Conservation (phyloP, 371 early-diverging fungal species). For the Mucor mucedo region DNA sequence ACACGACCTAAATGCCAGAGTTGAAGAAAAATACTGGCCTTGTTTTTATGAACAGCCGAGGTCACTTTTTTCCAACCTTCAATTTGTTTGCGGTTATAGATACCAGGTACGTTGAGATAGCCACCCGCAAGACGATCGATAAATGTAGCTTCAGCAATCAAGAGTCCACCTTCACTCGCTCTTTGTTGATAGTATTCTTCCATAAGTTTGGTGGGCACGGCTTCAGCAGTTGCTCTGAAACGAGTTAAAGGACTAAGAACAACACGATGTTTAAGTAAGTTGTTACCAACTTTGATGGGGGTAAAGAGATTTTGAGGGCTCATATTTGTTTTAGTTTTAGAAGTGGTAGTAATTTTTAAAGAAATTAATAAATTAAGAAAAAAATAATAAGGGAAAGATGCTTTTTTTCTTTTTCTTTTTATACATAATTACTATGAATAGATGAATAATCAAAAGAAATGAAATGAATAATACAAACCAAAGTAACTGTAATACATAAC, state of each 20-base stretch:
- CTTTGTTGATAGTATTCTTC: slow-evolving; percentile 65
- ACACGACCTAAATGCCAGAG: slow-evolving; percentile 51
- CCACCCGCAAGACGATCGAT: slow-evolving; percentile 46
- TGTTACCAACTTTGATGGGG: slow-evolving; percentile 38
- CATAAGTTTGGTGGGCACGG: slow-evolving; percentile 48
- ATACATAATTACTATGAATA: too few relatives aligned
- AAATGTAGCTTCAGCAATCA: slow-evolving; percentile 62
- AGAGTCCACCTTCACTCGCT: slow-evolving; percentile 58
- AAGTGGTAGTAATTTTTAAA: too few relatives aligned
- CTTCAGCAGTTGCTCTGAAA: slow-evolving; percentile 34
- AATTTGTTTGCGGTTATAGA: slow-evolving; percentile 52
- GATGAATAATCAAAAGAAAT: too few relatives aligned
- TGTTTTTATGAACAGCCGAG: slow-evolving; percentile 60
- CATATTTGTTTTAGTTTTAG: too few relatives aligned
- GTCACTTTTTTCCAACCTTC: slow-evolving; percentile 60
- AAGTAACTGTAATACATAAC: too few relatives aligned
- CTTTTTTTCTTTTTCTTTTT: too few relatives aligned
- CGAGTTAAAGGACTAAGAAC: slow-evolving; percentile 60
- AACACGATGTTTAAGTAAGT: slow-evolving; percentile 53
- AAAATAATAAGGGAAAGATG: too few relatives aligned
- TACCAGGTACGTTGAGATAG: slow-evolving; percentile 45
- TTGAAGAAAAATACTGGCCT: slow-evolving; percentile 54
- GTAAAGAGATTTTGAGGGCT: not conserved
- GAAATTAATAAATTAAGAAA: too few relatives aligned
- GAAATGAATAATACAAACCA: too few relatives aligned